phyloP scores from a whole-genome alignment of 2,329 filamentous ascomycete species.

The Rhinocladiella similis region DNA sequence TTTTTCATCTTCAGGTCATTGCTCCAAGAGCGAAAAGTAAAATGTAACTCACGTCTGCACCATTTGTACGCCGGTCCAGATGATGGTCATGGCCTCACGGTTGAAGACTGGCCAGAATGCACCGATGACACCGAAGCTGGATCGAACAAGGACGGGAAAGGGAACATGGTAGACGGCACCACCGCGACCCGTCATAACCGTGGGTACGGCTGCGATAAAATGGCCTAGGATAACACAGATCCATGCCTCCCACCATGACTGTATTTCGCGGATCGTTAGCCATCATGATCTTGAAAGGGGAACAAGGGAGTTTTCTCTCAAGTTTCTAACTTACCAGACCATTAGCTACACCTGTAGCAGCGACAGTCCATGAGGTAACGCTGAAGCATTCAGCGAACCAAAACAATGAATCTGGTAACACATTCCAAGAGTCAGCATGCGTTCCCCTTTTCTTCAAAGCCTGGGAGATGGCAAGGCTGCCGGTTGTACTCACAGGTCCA shows the following conservation, averaged over 20 bases:
- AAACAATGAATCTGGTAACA: slow-evolving; percentile 14
- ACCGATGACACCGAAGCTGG: slow-evolving; percentile 86
- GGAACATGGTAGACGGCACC: slow-evolving; percentile 85
- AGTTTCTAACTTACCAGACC: slow-evolving; percentile 52
- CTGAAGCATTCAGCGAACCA: slow-evolving; percentile 5
- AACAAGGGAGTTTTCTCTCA: not conserved
- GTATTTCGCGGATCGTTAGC: too few species aligned
- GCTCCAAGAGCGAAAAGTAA: not conserved
- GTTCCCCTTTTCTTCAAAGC: not conserved
- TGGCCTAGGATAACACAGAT: slow-evolving; percentile 77
- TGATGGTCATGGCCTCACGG: slow-evolving; percentile 80
- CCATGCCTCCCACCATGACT: slow-evolving; percentile 87
- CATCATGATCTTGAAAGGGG: too few species aligned
- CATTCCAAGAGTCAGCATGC: not conserved
- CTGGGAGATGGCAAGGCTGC: not conserved
- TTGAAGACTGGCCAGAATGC: slow-evolving; percentile 86
- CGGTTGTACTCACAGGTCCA: not conserved
- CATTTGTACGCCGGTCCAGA: slow-evolving; percentile 74
- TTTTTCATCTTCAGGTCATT: not conserved
- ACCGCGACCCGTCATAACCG: slow-evolving; percentile 76
- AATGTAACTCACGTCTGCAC: not conserved
- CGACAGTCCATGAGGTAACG: slow-evolving; percentile 76
- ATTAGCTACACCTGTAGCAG: slow-evolving; percentile 73
- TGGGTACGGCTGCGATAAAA: slow-evolving; percentile 60
- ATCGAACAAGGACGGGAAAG: slow-evolving; percentile 75